These are phyloP conservation scores for Lolium perenne DNA, from an alignment of 176 grass and related monocot genomes.

Conservation along the genomic window DNA sequence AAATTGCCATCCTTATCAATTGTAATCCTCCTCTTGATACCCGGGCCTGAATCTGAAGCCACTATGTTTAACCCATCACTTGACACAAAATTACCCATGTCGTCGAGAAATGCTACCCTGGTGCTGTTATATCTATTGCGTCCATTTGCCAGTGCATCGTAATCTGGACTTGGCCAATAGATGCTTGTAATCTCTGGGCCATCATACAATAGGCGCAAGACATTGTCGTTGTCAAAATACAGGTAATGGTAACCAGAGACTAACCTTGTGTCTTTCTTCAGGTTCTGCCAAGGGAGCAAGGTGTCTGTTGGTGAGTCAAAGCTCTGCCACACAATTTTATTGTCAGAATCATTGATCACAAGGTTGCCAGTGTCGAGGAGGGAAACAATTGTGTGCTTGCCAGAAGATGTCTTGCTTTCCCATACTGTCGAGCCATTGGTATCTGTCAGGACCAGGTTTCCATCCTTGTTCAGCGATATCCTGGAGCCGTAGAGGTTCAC, in stretches of 20 bases:
- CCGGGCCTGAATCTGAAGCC: constrained; percentile 62
- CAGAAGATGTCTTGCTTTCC: constrained; percentile 59
- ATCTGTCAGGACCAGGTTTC: constrained; percentile 67
- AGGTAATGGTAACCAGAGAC: constrained; percentile 57
- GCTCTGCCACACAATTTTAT: constrained; percentile 59
- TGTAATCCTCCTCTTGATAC: constrained; percentile 60
- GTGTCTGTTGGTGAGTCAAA: constrained; percentile 59
- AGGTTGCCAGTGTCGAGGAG: constrained; percentile 73
- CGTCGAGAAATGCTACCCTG: constrained; percentile 55
- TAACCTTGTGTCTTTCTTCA: constrained; percentile 63
- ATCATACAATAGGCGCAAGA: constrained; percentile 54
- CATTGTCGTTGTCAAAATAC: constrained; percentile 78
- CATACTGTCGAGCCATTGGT: constrained; percentile 65
- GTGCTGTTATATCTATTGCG: constrained; percentile 68
- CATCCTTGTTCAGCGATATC: constrained; percentile 54
- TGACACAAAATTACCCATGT: constrained; percentile 59
- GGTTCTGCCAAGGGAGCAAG: constrained; percentile 58
- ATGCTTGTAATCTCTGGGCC: constrained; percentile 68
- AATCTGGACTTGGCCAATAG: constrained; percentile 69
- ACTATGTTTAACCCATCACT: constrained; percentile 56
- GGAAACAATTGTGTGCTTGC: constrained; percentile 43
- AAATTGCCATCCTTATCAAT: constrained; percentile 73
- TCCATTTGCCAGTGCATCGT: constrained; percentile 24
- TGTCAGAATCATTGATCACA: constrained; percentile 49
- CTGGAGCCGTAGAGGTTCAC: constrained; percentile 65